Conservation (phyloP, 176 grass and related monocot genomes). For the Cymbopogon citratus region DNA sequence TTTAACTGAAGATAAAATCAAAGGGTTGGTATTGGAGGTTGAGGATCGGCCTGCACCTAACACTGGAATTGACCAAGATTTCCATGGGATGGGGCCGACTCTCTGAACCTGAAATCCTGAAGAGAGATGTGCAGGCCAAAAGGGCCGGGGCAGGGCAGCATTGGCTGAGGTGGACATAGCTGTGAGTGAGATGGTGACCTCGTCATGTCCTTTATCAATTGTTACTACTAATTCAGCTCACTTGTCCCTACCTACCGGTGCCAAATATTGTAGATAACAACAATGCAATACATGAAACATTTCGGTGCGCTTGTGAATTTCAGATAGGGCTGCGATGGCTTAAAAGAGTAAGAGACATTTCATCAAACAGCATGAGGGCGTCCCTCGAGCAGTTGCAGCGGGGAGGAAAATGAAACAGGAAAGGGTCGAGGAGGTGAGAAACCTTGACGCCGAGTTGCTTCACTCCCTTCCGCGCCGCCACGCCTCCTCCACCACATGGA, state of each 20-base stretch:
- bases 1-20: conserved; percentile 21
- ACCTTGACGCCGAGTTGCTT: too few species aligned
- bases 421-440: too few species aligned
- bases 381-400: too few species aligned
- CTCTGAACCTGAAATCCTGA: background rate
- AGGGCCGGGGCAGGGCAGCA: conserved; percentile 18
- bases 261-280: background rate
- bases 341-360: too few species aligned
- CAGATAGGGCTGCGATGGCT: too few species aligned
- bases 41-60: conserved; percentile 6
- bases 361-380: too few species aligned
- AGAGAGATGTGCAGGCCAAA: conserved; percentile 41
- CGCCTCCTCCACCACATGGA: too few species aligned
- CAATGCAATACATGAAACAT: too few species aligned
- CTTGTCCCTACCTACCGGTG: background rate
- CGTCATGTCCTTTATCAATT: background rate
- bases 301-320: too few species aligned
- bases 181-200: background rate
- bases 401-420: too few species aligned
- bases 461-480: too few species aligned
- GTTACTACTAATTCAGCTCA: conserved; percentile 10
- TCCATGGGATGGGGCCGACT: background rate
- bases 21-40: conserved; percentile 11
- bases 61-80: conserved; percentile 31
- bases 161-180: conserved; percentile 28